These are phyloP conservation scores for Candida frijolesensis DNA, from an alignment of 1,139 yeast species.

Conservation along the genomic window DNA sequence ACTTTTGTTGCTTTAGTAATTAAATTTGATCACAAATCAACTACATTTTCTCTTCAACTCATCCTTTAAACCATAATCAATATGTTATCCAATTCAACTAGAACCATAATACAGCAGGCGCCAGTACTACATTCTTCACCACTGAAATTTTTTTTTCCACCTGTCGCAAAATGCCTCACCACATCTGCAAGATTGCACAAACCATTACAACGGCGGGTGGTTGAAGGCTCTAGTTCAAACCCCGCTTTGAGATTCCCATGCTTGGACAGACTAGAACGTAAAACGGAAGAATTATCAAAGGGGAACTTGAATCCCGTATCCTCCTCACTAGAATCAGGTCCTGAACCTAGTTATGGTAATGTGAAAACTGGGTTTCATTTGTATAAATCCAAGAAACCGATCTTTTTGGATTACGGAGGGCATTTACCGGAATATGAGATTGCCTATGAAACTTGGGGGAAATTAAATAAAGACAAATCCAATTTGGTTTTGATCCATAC, in stretches of 20 bases:
- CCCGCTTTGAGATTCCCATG: slow-evolving; percentile 84
- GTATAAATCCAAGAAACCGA: slow-evolving; percentile 57
- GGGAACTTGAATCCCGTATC: slow-evolving; percentile 16
- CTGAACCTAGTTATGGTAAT: slow-evolving; percentile 81
- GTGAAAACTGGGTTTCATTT: slow-evolving; percentile 69
- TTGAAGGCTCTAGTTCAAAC: slow-evolving; percentile 35
- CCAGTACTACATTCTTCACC: background rate
- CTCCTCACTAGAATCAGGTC: slow-evolving; percentile 60
- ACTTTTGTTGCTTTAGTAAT: background rate
- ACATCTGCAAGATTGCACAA: slow-evolving; percentile 5
- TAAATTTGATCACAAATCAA: background rate
- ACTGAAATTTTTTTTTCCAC: background rate
- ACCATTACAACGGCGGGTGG: slow-evolving; percentile 18
- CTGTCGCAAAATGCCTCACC: background rate
- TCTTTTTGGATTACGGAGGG: slow-evolving; percentile 83
- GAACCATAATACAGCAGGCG: background rate
- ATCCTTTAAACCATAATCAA: background rate
- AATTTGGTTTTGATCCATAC: slow-evolving; percentile 85
- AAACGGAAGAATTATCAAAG: slow-evolving; percentile 47
- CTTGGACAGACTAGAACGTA: slow-evolving; percentile 71
- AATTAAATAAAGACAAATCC: slow-evolving; percentile 57
- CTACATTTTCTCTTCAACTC: background rate
- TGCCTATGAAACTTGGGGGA: slow-evolving; percentile 85
- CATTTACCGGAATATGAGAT: slow-evolving; percentile 70
- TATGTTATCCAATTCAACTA: slow-evolving; percentile 2